These are phyloP conservation scores for Boletus subcaerulescens DNA, from an alignment of 768 basidiomycete species.

Conservation along the genomic window DNA sequence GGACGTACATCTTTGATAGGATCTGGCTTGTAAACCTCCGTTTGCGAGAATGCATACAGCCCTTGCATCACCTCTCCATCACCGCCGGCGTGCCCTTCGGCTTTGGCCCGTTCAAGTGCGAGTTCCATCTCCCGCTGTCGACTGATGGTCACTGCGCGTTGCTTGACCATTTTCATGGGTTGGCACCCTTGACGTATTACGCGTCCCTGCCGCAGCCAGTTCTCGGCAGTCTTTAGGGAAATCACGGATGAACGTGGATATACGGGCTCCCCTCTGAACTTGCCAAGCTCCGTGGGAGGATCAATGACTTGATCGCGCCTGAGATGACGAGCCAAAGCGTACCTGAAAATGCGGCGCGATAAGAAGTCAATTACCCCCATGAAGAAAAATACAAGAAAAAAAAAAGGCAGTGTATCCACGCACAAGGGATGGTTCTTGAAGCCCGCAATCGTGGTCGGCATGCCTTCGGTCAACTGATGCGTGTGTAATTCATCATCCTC, in stretches of 20 bases:
- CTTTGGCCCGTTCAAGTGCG: slow-evolving; percentile 41
- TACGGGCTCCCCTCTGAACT: slow-evolving; percentile 91
- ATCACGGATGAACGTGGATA: slow-evolving; percentile 83
- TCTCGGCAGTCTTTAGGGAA: slow-evolving; percentile 87
- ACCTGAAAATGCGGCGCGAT: slow-evolving; percentile 43
- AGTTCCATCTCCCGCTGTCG: slow-evolving; percentile 71
- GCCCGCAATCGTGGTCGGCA: slow-evolving; percentile 86
- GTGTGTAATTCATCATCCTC: slow-evolving; percentile 87
- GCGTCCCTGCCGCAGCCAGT: slow-evolving; percentile 90
- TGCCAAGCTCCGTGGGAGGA: slow-evolving; percentile 78
- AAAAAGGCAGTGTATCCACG: slow-evolving; percentile 3
- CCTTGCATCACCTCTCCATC: slow-evolving; percentile 77
- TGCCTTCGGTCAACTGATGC: slow-evolving; percentile 80
- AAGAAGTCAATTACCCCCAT: not conserved
- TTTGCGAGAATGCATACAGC: slow-evolving; percentile 81
- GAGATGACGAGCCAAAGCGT: slow-evolving; percentile 82
- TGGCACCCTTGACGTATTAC: slow-evolving; percentile 69
- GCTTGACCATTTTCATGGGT: slow-evolving; percentile 87
- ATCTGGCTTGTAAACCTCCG: slow-evolving; percentile 72
- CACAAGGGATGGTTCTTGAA: slow-evolving; percentile 97
- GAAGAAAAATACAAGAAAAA: not conserved
- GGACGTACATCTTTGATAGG: slow-evolving; percentile 88
- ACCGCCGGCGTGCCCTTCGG: slow-evolving; percentile 35
- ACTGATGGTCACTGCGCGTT: slow-evolving; percentile 77
- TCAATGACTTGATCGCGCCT: slow-evolving; percentile 84